Percentiles rank a stretch among this genome's conserved stretches.
Evolutionary conservation across 2,329 filamentous ascomycete genomes (phyloP).

Genomic region (Rutstroemia sp.): DNA sequence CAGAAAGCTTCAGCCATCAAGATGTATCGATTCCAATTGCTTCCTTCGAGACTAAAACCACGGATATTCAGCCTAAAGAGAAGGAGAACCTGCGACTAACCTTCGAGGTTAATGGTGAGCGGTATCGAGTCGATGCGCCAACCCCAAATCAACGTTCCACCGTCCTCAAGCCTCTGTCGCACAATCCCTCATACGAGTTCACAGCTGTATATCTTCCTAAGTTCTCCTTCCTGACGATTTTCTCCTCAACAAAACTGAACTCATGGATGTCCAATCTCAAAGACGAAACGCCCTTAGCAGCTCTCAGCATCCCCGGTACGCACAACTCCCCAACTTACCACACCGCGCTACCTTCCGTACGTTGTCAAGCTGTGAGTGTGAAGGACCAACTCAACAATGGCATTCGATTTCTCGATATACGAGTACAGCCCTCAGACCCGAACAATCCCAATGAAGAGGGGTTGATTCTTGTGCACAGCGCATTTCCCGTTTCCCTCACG

Average conservation of each 20-base stretch:
- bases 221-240: constrained; percentile 52
- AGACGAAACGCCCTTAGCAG: constrained; percentile 65
- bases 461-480: constrained; percentile 79
- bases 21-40: constrained; percentile 56
- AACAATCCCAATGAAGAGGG: constrained; percentile 53
- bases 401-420: constrained; percentile 88
- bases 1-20: constrained; percentile 52
- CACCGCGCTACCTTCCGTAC: constrained; percentile 80
- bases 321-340: constrained; percentile 89
- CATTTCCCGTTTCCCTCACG: constrained; percentile 79
- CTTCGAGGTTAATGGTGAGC: constrained; percentile 56
- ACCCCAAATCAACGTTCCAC: constrained; percentile 52
- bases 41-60: constrained; percentile 59
- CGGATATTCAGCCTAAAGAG: constrained; percentile 51
- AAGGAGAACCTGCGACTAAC: constrained; percentile 67
- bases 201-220: constrained; percentile 59
- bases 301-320: constrained; percentile 86
- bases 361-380: constrained; percentile 79
- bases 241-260: constrained; percentile 61
- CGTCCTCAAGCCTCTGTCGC: constrained; percentile 50
- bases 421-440: constrained; percentile 60
- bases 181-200: constrained; percentile 45
- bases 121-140: constrained; percentile 67
- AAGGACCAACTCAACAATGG: constrained; percentile 78
- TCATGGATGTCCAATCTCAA: constrained; percentile 76